These are phyloP conservation scores for Coemansia sp. DNA, from an alignment of 192 early-diverging fungal species.

Conservation along the genomic window DNA sequence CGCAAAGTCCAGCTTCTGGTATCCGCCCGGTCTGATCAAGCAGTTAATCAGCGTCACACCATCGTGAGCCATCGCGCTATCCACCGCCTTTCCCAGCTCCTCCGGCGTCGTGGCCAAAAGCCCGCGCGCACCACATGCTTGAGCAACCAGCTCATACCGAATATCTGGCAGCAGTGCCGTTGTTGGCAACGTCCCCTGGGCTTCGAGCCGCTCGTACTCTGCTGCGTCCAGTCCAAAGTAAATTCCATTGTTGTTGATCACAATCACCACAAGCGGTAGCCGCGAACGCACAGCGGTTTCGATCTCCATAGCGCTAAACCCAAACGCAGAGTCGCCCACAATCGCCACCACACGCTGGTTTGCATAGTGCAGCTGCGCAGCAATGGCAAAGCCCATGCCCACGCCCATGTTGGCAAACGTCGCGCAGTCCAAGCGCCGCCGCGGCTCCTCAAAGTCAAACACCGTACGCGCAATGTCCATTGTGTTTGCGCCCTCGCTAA, in stretches of 20 bases:
- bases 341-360: slow-evolving; percentile 60
- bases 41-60: slow-evolving; percentile 67
- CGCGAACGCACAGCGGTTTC: slow-evolving; percentile 66
- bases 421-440: slow-evolving; percentile 69
- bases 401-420: slow-evolving; percentile 80
- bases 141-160: slow-evolving; percentile 67
- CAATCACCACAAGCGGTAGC: slow-evolving; percentile 67
- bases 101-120: slow-evolving; percentile 58
- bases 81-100: slow-evolving; percentile 57
- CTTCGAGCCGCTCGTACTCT: slow-evolving; percentile 50
- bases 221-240: slow-evolving; percentile 63
- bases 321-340: slow-evolving; percentile 78
- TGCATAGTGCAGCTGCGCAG: slow-evolving; percentile 60
- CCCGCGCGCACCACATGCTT: slow-evolving; percentile 65
- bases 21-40: slow-evolving; percentile 62
- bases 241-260: slow-evolving; percentile 79
- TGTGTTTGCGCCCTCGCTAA: slow-evolving; percentile 75
- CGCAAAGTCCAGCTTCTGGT: slow-evolving; percentile 59
- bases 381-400: slow-evolving; percentile 72
- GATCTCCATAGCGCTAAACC: slow-evolving; percentile 76
- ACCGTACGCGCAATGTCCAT: slow-evolving; percentile 77
- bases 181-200: slow-evolving; percentile 53
- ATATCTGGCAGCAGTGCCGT: slow-evolving; percentile 66
- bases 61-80: slow-evolving; percentile 42
- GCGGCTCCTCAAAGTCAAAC: slow-evolving; percentile 63